These are phyloP conservation scores for Dendrobium nobile DNA, from an alignment of 106 monocot genomes.

Conservation along the genomic window DNA sequence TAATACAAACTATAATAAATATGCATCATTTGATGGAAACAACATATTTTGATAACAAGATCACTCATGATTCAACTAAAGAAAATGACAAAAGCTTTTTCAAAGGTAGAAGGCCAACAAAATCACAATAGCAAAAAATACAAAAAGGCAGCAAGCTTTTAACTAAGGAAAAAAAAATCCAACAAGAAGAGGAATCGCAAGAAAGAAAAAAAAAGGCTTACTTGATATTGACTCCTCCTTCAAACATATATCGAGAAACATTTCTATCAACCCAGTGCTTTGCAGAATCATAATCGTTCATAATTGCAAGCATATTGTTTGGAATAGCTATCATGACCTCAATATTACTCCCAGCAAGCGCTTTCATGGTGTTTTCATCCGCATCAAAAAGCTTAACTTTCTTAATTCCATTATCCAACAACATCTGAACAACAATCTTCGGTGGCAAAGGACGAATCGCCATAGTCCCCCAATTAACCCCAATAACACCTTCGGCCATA, in stretches of 20 bases:
- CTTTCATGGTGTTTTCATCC: slow-evolving; percentile 21
- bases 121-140: background rate
- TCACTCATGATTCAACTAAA: background rate
- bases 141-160: background rate
- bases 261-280: slow-evolving; percentile 40
- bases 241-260: slow-evolving; percentile 31
- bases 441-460: slow-evolving; percentile 42
- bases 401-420: slow-evolving; percentile 49
- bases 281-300: slow-evolving; percentile 35
- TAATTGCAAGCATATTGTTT: slow-evolving; percentile 28
- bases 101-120: background rate
- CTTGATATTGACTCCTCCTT: slow-evolving; percentile 47
- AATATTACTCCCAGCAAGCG: slow-evolving; percentile 30
- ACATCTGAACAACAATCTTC: slow-evolving; percentile 37
- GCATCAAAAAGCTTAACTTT: slow-evolving; percentile 58
- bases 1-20: too few species aligned
- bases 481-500: slow-evolving; percentile 8
- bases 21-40: too few species aligned
- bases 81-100: background rate
- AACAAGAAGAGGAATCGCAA: background rate
- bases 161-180: background rate
- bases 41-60: too few species aligned
- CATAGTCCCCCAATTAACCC: slow-evolving; percentile 62
- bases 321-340: slow-evolving; percentile 53
- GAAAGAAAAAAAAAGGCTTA: slow-evolving; percentile 9